Conservation (phyloP, 1,284 basidiomycete species). For the Retiboletus flavoniger region DNA sequence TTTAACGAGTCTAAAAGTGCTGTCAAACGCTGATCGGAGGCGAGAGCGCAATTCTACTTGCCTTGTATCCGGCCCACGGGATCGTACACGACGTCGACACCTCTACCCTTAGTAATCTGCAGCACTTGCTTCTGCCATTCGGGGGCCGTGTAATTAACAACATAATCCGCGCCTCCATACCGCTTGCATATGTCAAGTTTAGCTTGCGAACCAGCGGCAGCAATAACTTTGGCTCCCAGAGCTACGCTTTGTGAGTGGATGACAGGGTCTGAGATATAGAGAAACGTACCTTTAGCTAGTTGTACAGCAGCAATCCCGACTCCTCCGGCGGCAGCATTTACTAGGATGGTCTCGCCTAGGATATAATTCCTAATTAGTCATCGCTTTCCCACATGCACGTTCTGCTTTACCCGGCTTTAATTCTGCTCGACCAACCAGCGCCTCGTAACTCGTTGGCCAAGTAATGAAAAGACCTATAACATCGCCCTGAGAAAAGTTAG, state of each 20-base stretch:
- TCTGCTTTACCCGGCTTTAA: slow-evolving; percentile 59
- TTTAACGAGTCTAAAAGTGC: slow-evolving; percentile 63
- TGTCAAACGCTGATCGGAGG: not conserved
- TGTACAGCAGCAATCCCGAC: slow-evolving; percentile 92
- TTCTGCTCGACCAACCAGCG: slow-evolving; percentile 79
- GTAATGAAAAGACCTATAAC: slow-evolving; percentile 67
- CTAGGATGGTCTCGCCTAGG: slow-evolving; percentile 82
- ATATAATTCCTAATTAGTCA: slow-evolving; percentile 12
- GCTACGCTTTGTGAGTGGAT: slow-evolving; percentile 40
- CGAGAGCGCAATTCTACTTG: slow-evolving; percentile 25
- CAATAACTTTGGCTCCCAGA: slow-evolving; percentile 77
- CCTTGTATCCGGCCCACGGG: slow-evolving; percentile 81
- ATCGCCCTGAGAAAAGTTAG: slow-evolving; percentile 31
- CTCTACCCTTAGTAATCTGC: slow-evolving; percentile 73
- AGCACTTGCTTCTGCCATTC: slow-evolving; percentile 78
- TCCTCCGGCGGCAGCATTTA: slow-evolving; percentile 88
- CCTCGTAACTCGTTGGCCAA: slow-evolving; percentile 91
- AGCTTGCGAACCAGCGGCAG: slow-evolving; percentile 66
- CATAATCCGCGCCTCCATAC: slow-evolving; percentile 69
- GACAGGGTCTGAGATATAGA: not conserved
- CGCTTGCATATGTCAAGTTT: slow-evolving; percentile 71
- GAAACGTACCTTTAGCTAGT: slow-evolving; percentile 71
- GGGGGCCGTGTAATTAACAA: slow-evolving; percentile 62
- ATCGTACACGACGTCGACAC: slow-evolving; percentile 88
- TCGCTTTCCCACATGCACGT: not conserved